Base-by-base conservation (phyloP, 352 stramenopile species). In the Globisporangium cederbergense region DNA sequence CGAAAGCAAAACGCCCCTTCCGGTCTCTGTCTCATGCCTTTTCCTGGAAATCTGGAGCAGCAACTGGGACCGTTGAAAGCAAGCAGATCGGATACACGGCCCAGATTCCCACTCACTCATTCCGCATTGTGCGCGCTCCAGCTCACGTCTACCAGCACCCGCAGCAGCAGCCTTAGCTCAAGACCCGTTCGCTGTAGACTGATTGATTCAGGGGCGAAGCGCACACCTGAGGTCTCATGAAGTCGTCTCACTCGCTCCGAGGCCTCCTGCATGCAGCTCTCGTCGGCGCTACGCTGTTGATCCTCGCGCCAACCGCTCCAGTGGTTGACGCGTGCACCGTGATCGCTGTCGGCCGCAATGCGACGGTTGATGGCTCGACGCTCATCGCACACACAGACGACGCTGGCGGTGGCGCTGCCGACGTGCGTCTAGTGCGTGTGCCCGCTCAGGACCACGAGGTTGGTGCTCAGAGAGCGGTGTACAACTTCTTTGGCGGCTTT, bases 351-450 rank as follows among this genome's bases (percentile, higher is more conserved):
- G 83, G 84, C 22, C 65, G 62, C 22, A 78, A 89, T 36, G 89
- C 88, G 1, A 86, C 75, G 3, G 65, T 63, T 7, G 83, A 94
- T 62, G 88, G 88, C 16, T 87, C 79, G 11, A 79, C 86, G 22
- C 72, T 97, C n/a, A 71, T 87, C 3, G 86, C 85, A 1, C 86
- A 96, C 68, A 96, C 77, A 10, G 77, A 86, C 25, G 77, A 86
- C 40, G 75, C 77, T 3, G 77, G 77, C 40, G 73, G 73, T 38
- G 72, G 80, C 38, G 79, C 86, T 25, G 90, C 88, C 34, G 89
- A 97, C 63, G 78, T 91, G 47, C 78, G 91, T 7, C 75, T 97
- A 7, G 83, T 93, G 52, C 81, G 83, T 42, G 87, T 98, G 50
- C 89, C 89, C 5, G 88, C 87, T 7, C 68, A 75, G 49, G 79